phyloP scores from a whole-genome alignment of 331 rosid genomes.

The Malus hybrid region DNA sequence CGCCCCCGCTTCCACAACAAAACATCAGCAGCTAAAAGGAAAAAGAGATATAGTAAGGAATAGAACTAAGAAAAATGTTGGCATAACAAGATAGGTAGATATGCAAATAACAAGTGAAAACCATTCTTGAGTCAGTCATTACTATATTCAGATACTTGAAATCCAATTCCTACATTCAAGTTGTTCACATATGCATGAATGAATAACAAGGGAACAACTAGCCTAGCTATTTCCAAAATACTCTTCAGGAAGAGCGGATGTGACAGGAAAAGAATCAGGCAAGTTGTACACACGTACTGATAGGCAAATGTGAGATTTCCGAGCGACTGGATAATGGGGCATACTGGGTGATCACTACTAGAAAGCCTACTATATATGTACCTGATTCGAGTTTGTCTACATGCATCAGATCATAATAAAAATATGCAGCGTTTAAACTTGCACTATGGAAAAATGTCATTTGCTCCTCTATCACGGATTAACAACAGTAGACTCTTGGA shows the following conservation, averaged over 20 bases:
- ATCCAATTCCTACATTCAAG: not conserved
- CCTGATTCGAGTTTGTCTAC: not conserved
- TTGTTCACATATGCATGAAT: not conserved
- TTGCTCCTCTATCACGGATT: not conserved
- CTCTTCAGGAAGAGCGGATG: not conserved
- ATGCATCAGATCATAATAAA: not conserved
- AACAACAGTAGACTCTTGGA: not conserved
- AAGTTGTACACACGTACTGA: not conserved
- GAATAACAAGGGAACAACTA: not conserved
- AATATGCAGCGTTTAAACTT: not conserved
- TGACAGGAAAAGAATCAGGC: not conserved
- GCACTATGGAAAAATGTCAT: not conserved
- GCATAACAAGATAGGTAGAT: not conserved
- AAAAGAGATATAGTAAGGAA: constrained; percentile 1
- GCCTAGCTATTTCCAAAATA: not conserved
- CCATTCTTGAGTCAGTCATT: not conserved
- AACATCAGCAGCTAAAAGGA: constrained; percentile 63
- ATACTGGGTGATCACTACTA: not conserved
- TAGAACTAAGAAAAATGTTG: not conserved
- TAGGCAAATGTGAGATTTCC: not conserved
- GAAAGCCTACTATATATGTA: not conserved
- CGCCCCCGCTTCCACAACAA: constrained; percentile 64
- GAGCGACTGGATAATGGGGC: not conserved
- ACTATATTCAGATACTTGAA: not conserved
- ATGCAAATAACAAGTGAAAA: not conserved